A percentile compares a stretch with the other conserved stretches of the same genome.
These are phyloP conservation scores for Hebeloma cylindrosporum DNA, from an alignment of 768 basidiomycete species.

Conservation along the genomic window DNA sequence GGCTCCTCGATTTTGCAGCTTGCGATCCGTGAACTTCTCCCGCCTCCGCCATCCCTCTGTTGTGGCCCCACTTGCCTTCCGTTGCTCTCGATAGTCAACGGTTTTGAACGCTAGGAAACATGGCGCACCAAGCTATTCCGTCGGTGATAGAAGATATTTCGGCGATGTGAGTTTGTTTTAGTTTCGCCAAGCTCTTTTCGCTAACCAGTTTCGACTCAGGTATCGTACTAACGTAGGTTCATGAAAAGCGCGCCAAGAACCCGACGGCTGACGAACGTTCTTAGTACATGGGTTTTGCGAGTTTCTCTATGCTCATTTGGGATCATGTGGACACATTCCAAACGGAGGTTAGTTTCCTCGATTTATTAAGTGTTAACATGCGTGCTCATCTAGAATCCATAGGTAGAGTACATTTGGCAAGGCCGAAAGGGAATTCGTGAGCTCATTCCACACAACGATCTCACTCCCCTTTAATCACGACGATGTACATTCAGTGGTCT, in stretches of 20 bases:
- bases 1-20: too few species aligned
- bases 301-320: constrained; percentile 52
- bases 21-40: too few species aligned
- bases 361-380: not conserved
- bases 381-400: too few species aligned
- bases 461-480: not conserved
- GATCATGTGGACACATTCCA: constrained; percentile 55
- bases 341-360: constrained; percentile 29
- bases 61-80: too few species aligned
- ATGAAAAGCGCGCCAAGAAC: not conserved
- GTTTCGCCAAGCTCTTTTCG: not conserved
- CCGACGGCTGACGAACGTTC: not conserved
- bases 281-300: constrained; percentile 51
- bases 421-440: constrained; percentile 43
- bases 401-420: constrained; percentile 54
- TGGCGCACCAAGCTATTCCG: constrained; percentile 8
- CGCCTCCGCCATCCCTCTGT: too few species aligned
- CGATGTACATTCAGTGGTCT: constrained; percentile 30
- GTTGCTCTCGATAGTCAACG: not conserved
- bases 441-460: constrained; percentile 19
- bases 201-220: constrained; percentile 7
- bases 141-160: constrained; percentile 18
- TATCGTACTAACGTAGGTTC: constrained; percentile 24
- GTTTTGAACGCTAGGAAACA: too few species aligned
- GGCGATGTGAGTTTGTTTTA: constrained; percentile 16